Evolutionary conservation across 306 rosid genomes (phyloP).

Genomic region (Rosa multiflora): DNA sequence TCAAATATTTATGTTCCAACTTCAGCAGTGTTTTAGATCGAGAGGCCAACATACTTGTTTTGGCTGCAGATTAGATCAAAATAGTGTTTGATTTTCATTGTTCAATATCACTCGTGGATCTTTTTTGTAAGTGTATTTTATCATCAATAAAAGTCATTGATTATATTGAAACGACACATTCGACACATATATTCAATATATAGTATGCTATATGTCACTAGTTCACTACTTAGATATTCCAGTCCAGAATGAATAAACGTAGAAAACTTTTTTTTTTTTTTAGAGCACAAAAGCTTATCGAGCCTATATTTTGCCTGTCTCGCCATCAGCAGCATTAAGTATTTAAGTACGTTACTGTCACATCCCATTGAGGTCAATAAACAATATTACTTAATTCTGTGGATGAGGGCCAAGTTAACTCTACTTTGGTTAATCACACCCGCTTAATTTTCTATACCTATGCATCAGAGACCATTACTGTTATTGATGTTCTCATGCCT

Average conservation of each 20-base stretch:
- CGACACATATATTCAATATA: too few species aligned
- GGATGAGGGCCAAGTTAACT: not conserved
- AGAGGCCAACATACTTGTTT: not conserved
- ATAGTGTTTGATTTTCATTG: too few species aligned
- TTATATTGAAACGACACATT: too few species aligned
- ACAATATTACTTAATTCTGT: not conserved
- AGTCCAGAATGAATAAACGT: not conserved
- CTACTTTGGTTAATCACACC: not conserved
- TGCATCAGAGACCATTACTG: too few species aligned
- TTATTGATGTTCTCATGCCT: too few species aligned
- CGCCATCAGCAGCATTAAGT: not conserved
- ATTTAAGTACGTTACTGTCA: not conserved
- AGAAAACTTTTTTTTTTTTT: not conserved
- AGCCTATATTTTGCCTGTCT: too few species aligned
- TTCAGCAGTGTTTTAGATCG: not conserved
- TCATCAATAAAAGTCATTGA: too few species aligned
- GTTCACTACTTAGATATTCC: not conserved
- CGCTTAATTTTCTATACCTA: not conserved
- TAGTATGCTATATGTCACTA: too few species aligned
- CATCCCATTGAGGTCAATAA: not conserved
- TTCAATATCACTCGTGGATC: too few species aligned
- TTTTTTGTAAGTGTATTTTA: too few species aligned
- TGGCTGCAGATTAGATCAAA: not conserved
- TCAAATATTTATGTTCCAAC: not conserved
- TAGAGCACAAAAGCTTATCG: too few species aligned